phyloP scores from a whole-genome alignment of 768 basidiomycete species.

The Termitomyces sp. region DNA sequence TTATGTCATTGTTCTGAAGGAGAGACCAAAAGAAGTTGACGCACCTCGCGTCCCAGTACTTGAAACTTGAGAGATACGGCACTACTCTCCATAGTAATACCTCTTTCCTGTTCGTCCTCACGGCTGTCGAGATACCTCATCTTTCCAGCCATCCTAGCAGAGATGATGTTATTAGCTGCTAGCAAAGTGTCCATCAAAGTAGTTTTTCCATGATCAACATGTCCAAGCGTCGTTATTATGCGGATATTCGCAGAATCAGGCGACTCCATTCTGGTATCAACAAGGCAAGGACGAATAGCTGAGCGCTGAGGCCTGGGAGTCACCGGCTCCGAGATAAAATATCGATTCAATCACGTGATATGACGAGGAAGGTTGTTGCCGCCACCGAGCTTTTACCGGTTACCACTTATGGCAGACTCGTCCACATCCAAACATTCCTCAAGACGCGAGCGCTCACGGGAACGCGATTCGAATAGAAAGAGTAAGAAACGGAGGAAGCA shows the following conservation, averaged over 20 bases:
- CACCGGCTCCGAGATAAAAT: slow-evolving; percentile 1
- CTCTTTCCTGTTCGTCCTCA: slow-evolving; percentile 95
- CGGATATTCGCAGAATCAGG: slow-evolving; percentile 51
- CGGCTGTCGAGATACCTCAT: slow-evolving; percentile 92
- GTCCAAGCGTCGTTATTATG: slow-evolving; percentile 81
- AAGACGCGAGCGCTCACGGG: slow-evolving; percentile 27
- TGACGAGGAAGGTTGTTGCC: slow-evolving; percentile 6
- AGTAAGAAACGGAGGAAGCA: slow-evolving; percentile 53
- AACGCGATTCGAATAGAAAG: slow-evolving; percentile 39
- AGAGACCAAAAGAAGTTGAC: slow-evolving; percentile 17
- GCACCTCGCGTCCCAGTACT: slow-evolving; percentile 64
- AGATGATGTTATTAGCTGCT: slow-evolving; percentile 97
- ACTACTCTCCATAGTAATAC: slow-evolving; percentile 99
- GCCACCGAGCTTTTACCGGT: not conserved
- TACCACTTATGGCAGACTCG: slow-evolving; percentile 11
- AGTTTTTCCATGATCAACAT: slow-evolving; percentile 96
- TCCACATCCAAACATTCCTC: slow-evolving; percentile 19
- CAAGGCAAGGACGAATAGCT: not conserved
- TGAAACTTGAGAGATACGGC: slow-evolving; percentile 89
- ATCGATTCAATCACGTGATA: slow-evolving; percentile 17
- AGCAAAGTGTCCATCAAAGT: slow-evolving; percentile 93
- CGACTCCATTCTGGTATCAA: slow-evolving; percentile 20
- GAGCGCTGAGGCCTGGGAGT: not conserved
- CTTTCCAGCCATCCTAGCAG: slow-evolving; percentile 90
- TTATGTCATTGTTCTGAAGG: slow-evolving; percentile 24